These are phyloP conservation scores for Wolfiporia cocos DNA, from an alignment of 1,284 basidiomycete genomes.

Conservation along the genomic window DNA sequence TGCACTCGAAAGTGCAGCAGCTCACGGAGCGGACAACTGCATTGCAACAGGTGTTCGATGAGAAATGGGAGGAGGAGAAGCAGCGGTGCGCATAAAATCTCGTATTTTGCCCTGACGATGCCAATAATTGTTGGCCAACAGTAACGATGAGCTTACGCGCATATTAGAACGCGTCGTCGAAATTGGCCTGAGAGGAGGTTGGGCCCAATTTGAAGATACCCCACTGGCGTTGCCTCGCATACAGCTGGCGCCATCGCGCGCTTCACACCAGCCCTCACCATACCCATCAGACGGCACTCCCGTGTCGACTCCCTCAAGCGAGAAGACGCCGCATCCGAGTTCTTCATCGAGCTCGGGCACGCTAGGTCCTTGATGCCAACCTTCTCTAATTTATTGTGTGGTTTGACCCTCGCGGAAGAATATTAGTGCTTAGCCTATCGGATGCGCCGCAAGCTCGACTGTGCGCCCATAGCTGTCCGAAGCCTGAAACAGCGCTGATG, in stretches of 20 bases:
- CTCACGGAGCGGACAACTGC: constrained; percentile 40
- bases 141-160: constrained; percentile 58
- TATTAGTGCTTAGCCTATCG: too few relatives aligned
- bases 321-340: too few relatives aligned
- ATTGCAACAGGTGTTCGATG: constrained; percentile 40
- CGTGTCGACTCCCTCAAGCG: not conserved
- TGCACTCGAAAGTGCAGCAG: constrained; percentile 41
- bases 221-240: constrained; percentile 45
- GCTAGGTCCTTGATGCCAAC: too few relatives aligned
- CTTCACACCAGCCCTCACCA: constrained; percentile 1
- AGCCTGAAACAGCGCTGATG: too few relatives aligned
- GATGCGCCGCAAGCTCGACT: too few relatives aligned
- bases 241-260: constrained; percentile 18
- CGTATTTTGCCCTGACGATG: constrained; percentile 6
- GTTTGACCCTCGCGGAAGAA: too few relatives aligned
- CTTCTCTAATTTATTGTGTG: too few relatives aligned
- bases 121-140: constrained; percentile 17
- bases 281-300: not conserved
- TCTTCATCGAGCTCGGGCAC: too few relatives aligned
- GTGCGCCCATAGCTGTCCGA: too few relatives aligned
- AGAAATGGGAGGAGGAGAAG: constrained; percentile 35
- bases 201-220: constrained; percentile 55
- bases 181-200: constrained; percentile 64
- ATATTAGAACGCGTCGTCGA: constrained; percentile 69
- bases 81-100: constrained; percentile 38